Base-by-base conservation (phyloP, 2,329 filamentous ascomycete genomes). In the Botryotinia globosa region DNA sequence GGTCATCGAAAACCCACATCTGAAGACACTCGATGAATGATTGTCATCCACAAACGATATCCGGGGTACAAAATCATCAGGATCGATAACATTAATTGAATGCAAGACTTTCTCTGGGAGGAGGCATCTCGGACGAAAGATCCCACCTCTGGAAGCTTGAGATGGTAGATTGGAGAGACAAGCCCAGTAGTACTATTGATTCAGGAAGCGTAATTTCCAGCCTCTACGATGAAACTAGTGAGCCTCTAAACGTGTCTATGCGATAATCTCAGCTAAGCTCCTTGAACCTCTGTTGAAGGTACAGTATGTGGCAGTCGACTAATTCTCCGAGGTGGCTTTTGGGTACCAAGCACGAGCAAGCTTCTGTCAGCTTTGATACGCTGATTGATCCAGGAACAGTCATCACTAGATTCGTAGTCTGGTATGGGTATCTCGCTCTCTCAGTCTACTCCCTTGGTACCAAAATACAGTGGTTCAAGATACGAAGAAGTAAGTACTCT, bases 301-400 rank as follows among this genome's bases (percentile, higher is more conserved):
- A 32, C 48, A 56, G 10, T 32, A 42, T 44, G 73, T 70, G 66
- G 71, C 62, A 73, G 68, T 59, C 59, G 42, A 71, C 69, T 61
- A 66, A 75, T 76, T 74, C 70, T 74, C 74, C 68, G 72, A 48
- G 22, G 59, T 66, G 72, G 58, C 69, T 75, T 67, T 45, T 54
- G 54, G 25, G 32, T 22, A 39, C 62, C 44, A 58, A 58, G 32
- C 9, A 39, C 22, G 45, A 34, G 29, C 48, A 72, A 56, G 61
- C 58, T 56, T 63, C 45, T 71, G 54, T 66, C 42, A 59, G 34
- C 6, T 58, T 56, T 73, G 48, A 75, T 74, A 73, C 74, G 74
- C 44, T 63, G 48, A 69, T 34, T 48, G 25, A 54, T 58, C 34
- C 45, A 71, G 59, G 67, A 59, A 70, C 67, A 71, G 71, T 74